Evolutionary conservation across 2,329 filamentous ascomycete species (phyloP).

Genomic region (Nigrospora oryzae): DNA sequence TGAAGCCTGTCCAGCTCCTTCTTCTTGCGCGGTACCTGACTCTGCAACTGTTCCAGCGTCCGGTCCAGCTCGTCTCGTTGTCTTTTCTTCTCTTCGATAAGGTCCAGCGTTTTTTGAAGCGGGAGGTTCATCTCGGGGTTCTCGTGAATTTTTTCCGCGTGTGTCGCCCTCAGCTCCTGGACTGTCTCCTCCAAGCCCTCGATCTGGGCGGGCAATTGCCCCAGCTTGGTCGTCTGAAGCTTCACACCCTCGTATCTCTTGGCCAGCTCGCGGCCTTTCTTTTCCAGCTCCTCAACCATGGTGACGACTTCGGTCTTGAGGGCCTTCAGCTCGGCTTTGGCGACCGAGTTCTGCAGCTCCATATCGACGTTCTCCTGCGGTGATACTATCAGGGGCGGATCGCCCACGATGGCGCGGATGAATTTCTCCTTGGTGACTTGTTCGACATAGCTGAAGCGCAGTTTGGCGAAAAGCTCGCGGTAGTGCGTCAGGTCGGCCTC

Average conservation of each 20-base stretch:
- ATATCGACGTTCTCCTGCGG: slow-evolving; percentile 74
- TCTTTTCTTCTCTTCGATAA: slow-evolving; percentile 41
- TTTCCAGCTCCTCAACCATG: slow-evolving; percentile 66
- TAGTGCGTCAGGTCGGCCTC: slow-evolving; percentile 84
- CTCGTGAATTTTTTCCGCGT: slow-evolving; percentile 28
- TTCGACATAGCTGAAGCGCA: slow-evolving; percentile 95
- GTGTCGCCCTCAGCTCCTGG: slow-evolving; percentile 30
- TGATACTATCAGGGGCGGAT: slow-evolving; percentile 78
- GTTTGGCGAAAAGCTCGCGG: slow-evolving; percentile 89
- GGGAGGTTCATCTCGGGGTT: slow-evolving; percentile 43
- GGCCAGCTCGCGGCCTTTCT: slow-evolving; percentile 49
- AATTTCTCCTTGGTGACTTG: slow-evolving; percentile 99
- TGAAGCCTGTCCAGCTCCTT: slow-evolving; percentile 60
- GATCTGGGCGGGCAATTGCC: slow-evolving; percentile 43
- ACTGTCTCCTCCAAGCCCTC: slow-evolving; percentile 39
- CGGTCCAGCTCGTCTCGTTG: slow-evolving; percentile 50
- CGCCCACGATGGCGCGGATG: slow-evolving; percentile 82
- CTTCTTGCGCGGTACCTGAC: slow-evolving; percentile 54
- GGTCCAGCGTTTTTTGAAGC: slow-evolving; percentile 44
- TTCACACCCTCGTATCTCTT: slow-evolving; percentile 41
- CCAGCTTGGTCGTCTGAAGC: slow-evolving; percentile 37
- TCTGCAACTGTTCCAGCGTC: slow-evolving; percentile 54
- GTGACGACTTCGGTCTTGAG: slow-evolving; percentile 72
- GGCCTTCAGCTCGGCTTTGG: slow-evolving; percentile 69
- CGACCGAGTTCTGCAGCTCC: slow-evolving; percentile 57